Evolutionary conservation across 1,284 basidiomycete genomes (phyloP).

Genomic region (Mixia osmundae): DNA sequence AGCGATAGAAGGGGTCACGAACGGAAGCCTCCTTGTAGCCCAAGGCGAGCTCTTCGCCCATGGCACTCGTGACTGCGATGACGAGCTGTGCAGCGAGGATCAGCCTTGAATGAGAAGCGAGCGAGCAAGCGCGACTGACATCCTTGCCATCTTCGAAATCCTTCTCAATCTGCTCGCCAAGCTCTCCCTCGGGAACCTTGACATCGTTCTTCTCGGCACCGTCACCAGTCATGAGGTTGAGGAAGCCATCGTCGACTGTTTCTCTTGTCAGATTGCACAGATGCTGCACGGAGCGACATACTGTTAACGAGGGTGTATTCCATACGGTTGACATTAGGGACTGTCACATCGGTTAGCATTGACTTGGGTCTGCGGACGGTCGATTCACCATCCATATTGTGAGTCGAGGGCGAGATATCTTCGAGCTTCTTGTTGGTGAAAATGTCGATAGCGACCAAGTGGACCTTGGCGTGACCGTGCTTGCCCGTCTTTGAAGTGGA

Average conservation of each 20-base stretch:
- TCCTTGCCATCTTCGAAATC: constrained; percentile 77
- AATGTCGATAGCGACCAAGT: constrained; percentile 75
- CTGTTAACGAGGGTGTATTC: constrained; percentile 71
- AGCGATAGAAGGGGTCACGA: too few relatives aligned
- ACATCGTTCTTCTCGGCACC: constrained; percentile 84
- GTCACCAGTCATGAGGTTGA: constrained; percentile 78
- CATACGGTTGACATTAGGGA: constrained; percentile 72
- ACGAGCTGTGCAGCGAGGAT: neutral
- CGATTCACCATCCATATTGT: constrained; percentile 99
- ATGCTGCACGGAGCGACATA: too few relatives aligned
- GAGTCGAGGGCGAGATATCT: constrained; percentile 94
- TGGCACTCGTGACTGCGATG: constrained; percentile 29
- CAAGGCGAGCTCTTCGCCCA: constrained; percentile 80
- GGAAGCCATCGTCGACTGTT: constrained; percentile 34
- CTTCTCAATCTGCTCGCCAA: constrained; percentile 48
- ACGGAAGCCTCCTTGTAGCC: constrained; percentile 66
- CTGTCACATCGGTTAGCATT: too few relatives aligned
- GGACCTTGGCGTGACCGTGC: constrained; percentile 99
- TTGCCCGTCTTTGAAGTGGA: constrained; percentile 94
- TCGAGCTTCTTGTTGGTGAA: constrained; percentile 92
- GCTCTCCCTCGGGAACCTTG: constrained; percentile 62
- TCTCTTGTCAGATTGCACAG: constrained; percentile 27
- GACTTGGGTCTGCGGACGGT: too few relatives aligned
- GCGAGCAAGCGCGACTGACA: constrained; percentile 14
- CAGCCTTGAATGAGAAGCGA: neutral